These are phyloP conservation scores for Geranomyces michiganensis DNA, from an alignment of 192 early-diverging fungal genomes.

Conservation along the genomic window DNA sequence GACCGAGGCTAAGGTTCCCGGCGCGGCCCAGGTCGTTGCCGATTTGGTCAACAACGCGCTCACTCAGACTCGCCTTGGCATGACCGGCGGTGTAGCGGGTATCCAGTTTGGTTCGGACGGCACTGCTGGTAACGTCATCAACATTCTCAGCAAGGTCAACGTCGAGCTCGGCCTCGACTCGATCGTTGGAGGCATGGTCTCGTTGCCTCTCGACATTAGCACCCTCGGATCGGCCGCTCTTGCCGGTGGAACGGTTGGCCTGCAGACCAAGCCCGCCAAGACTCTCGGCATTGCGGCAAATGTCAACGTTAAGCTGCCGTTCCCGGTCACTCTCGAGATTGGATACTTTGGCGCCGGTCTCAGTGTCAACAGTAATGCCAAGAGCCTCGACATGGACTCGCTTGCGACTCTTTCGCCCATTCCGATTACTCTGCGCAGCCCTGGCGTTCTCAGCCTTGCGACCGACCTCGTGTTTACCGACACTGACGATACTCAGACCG, in stretches of 20 bases:
- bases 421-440: not conserved
- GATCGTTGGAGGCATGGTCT: conserved; percentile 18
- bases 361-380: not conserved
- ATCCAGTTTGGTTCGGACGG: conserved; percentile 18
- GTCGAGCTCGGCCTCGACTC: conserved; percentile 23
- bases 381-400: conserved; percentile 14
- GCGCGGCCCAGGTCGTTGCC: conserved; percentile 25
- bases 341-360: conserved; percentile 27
- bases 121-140: conserved; percentile 18
- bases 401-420: conserved; percentile 12
- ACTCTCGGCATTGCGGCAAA: conserved; percentile 13
- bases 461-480: conserved; percentile 25
- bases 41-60: conserved; percentile 32
- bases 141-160: conserved; percentile 25
- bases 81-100: conserved; percentile 16
- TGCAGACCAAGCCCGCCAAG: conserved; percentile 22
- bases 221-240: conserved; percentile 16
- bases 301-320: conserved; percentile 22
- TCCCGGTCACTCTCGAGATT: conserved; percentile 17
- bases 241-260: conserved; percentile 17
- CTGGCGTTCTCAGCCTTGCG: conserved; percentile 8
- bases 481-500: conserved; percentile 31
- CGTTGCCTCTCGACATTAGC: conserved; percentile 26
- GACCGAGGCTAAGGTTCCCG: conserved; percentile 10
- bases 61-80: not conserved